phyloP scores from a whole-genome alignment of 495 filamentous ascomycete genomes.

The Penicillium paxilli region DNA sequence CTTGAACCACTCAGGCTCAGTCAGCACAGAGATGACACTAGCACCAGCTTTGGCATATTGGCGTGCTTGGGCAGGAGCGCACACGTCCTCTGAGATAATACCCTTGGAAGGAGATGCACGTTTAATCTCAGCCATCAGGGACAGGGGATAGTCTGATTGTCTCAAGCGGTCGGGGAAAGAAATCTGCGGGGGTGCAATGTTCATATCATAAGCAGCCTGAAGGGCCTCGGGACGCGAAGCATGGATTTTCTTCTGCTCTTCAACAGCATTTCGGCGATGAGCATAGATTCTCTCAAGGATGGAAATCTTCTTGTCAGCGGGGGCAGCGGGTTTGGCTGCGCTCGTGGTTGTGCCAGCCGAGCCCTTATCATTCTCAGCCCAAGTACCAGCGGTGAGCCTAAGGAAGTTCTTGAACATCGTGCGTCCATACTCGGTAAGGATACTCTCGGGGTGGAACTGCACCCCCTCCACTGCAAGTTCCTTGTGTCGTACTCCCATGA shows the following conservation, averaged over 20 bases:
- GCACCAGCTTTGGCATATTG: slow-evolving; percentile 93
- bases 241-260: slow-evolving; percentile 80
- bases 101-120: slow-evolving; percentile 96
- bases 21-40: slow-evolving; percentile 95
- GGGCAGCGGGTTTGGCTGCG: slow-evolving; percentile 21
- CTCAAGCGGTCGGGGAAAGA: slow-evolving; percentile 77
- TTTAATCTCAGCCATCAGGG: slow-evolving; percentile 96
- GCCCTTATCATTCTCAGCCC: slow-evolving; percentile 70
- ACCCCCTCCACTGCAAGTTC: slow-evolving; percentile 87
- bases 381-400: slow-evolving; percentile 81
- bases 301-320: slow-evolving; percentile 63
- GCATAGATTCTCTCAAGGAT: slow-evolving; percentile 93
- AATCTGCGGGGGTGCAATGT: slow-evolving; percentile 81
- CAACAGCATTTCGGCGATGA: slow-evolving; percentile 73
- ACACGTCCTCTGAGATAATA: slow-evolving; percentile 81
- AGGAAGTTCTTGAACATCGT: slow-evolving; percentile 92
- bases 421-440: slow-evolving; percentile 84
- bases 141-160: slow-evolving; percentile 75
- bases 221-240: slow-evolving; percentile 82
- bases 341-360: slow-evolving; percentile 19
- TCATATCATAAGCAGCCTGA: slow-evolving; percentile 82
- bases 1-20: slow-evolving; percentile 98
- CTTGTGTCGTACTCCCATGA: slow-evolving; percentile 97
- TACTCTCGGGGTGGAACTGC: slow-evolving; percentile 97
- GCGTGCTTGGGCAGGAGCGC: slow-evolving; percentile 85